Base-by-base conservation (phyloP, 2,329 filamentous ascomycete genomes). In the Claviceps sp. region DNA sequence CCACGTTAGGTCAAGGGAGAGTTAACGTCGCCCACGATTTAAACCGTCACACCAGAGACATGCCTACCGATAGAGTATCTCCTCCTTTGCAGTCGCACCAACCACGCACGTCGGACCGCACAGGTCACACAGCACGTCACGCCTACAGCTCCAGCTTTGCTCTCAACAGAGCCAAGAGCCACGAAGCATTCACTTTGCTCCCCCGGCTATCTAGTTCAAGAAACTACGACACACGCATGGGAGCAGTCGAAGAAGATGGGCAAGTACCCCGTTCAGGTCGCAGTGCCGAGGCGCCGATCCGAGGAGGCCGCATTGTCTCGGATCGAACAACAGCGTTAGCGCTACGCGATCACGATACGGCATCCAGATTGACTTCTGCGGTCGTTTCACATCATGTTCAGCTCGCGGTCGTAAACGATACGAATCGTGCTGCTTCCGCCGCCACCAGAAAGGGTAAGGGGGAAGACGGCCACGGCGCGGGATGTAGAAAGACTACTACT, bases 101-200 rank as follows among this genome's bases (percentile, higher is more conserved):
- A 4, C 9, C 22, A 23, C 43, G 22, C 9, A 23, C 23, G 7
- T 36, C 37, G 20, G 7, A 17, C n/a, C 26, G 22, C n/a, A 26
- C 34, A 36, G 16, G n/a, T 11, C 13, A 20, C 17, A 23, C 29
- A 17, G 48, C 26, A 3, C 37, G 40, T n/a, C 44, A 26, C n/a
- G 44, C 20, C 13, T 52, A 57, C 46, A 40, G 45, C 40, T 61
- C 57, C 53, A 61, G 54, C 50, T 59, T 61, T 40, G 49, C 53
- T 23, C 48, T 61, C 11, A 56, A 61, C 54, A 55, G 52, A 42
- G 49, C 54, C n/a, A 57, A 56, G 20, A 54, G 52, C 23, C 52
- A 56, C 36, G 56, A 56, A 23, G 55, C 57, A 9, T 55, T 56
- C 23, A 62, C 60, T 1, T 50, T 62, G 4, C 54, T 61, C 6